Evolutionary conservation across 192 early-diverging fungal genomes (phyloP), one percentile per base, ranked within the genome.

Genomic region (Backusella psychrophila): DNA sequence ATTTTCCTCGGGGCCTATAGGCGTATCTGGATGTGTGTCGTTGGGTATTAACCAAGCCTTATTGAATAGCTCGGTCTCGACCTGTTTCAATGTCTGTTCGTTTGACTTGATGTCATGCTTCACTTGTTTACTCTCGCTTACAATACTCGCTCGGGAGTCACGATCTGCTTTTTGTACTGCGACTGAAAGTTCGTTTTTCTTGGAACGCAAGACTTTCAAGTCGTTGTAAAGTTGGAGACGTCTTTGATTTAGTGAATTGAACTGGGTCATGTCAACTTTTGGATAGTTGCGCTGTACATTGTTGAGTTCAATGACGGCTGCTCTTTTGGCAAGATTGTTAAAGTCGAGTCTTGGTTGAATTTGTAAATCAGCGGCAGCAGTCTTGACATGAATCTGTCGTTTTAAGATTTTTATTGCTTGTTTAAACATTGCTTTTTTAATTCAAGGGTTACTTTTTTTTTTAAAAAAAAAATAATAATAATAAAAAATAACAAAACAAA

Each of bases 1-100:
- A 8, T 87, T 72, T 38, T 86, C 80, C 74, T 95, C 91, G 35
- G 87, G 89, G 42, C 93, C 94, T 31, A 94, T 85, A 14, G 94
- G 95, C 5, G 88, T 78, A 26, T 81, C 77, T 6, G 92, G 88
- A 67, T 93, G 93, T 7, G 94, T 90, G 42, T 77, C 76, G 80
- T 77, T 89, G 81, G 77, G 77, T 35, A 78, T 49, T 73, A 87
- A 78, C n/a, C 90, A 76, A 0, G 92, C 93, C 65, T 90, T 89
- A 17, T 85, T 59, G 19, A 80, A 83, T 72, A 96, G 74, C 14
- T 78, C 41, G 3, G 76, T 59, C 69, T 96, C 90, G 1, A 96
- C 41, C 6, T 46, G 21, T 1, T 71, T 34, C 14, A 94, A 71
- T 67, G 79, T 53, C 0, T 75, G 38, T 69, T 96, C 93, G 6